Percentiles rank a stretch among this genome's conserved stretches.
Conservation (phyloP, 2,329 filamentous ascomycete species). For the Penicillium crustosum region DNA sequence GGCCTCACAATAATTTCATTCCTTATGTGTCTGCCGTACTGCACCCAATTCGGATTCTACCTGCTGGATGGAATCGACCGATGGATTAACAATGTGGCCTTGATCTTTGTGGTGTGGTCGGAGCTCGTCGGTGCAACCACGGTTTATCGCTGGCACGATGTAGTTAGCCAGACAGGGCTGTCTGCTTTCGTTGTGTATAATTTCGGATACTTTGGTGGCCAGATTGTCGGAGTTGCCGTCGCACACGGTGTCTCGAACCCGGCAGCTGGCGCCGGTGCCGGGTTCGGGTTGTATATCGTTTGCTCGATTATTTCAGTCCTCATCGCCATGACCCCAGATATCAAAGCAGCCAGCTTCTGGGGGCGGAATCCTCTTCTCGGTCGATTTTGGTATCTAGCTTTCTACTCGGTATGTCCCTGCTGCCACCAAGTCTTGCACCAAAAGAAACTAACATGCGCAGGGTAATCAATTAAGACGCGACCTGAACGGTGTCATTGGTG, state of each 20-base stretch:
- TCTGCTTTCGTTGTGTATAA: slow-evolving; percentile 53
- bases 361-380: slow-evolving; percentile 38
- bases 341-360: slow-evolving; percentile 46
- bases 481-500: slow-evolving; percentile 55
- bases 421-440: no score
- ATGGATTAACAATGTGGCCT: slow-evolving; percentile 57
- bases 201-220: slow-evolving; percentile 54
- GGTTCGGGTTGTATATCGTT: slow-evolving; percentile 54
- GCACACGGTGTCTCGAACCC: slow-evolving; percentile 47
- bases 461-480: slow-evolving; percentile 58
- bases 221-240: slow-evolving; percentile 53
- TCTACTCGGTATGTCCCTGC: slow-evolving; percentile 55
- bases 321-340: slow-evolving; percentile 42
- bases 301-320: slow-evolving; percentile 34
- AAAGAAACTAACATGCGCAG: slow-evolving; percentile 31
- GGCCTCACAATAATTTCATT: slow-evolving; percentile 52
- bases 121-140: slow-evolving; percentile 56
- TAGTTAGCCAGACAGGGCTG: slow-evolving; percentile 52
- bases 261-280: slow-evolving; percentile 51
- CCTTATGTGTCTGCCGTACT: slow-evolving; percentile 57
- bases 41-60: slow-evolving; percentile 59
- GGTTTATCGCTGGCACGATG: slow-evolving; percentile 57
- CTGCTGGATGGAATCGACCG: slow-evolving; percentile 56
- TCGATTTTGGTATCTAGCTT: slow-evolving; percentile 55
- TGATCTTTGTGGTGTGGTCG: slow-evolving; percentile 59